These are phyloP conservation scores for Xylaria sp. DNA, from an alignment of 2,329 filamentous ascomycete species.

Conservation along the genomic window DNA sequence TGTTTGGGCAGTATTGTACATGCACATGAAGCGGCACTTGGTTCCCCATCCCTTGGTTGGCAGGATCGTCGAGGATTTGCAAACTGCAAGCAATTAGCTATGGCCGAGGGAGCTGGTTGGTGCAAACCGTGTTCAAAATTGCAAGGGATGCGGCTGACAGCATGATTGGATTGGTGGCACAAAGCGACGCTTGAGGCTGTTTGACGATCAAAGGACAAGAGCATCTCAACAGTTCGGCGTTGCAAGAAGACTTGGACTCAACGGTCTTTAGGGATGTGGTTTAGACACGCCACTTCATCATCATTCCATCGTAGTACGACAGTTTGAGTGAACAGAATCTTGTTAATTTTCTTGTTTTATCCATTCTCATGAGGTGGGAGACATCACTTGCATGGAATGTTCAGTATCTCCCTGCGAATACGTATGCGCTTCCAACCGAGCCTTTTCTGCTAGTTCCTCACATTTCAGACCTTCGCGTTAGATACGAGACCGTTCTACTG, in stretches of 20 bases:
- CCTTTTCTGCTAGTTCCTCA: slow-evolving; percentile 50
- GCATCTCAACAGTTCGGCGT: not conserved
- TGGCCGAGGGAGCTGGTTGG: not conserved
- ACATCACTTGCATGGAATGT: not conserved
- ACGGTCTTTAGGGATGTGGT: not conserved
- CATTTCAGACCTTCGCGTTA: slow-evolving; percentile 47
- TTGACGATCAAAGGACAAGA: not conserved
- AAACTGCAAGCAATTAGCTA: not conserved
- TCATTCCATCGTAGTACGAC: not conserved
- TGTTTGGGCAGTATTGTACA: not conserved
- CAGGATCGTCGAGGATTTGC: not conserved
- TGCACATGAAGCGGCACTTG: not conserved
- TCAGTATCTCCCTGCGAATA: not conserved
- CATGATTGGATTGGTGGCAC: not conserved
- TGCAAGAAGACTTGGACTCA: not conserved
- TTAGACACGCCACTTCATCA: not conserved
- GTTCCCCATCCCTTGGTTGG: not conserved
- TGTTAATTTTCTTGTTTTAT: not conserved
- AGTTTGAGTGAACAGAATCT: not conserved
- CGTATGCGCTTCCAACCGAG: slow-evolving; percentile 49
- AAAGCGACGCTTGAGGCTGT: not conserved
- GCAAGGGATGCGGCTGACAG: not conserved
- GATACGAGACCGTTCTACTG: slow-evolving; percentile 24
- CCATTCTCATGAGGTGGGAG: not conserved
- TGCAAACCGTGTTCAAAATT: not conserved